Evolutionary conservation across 1,284 basidiomycete species (phyloP), one percentile per base, ranked within the genome.

Genomic region (Xerocomus cyaneibrunnescens): DNA sequence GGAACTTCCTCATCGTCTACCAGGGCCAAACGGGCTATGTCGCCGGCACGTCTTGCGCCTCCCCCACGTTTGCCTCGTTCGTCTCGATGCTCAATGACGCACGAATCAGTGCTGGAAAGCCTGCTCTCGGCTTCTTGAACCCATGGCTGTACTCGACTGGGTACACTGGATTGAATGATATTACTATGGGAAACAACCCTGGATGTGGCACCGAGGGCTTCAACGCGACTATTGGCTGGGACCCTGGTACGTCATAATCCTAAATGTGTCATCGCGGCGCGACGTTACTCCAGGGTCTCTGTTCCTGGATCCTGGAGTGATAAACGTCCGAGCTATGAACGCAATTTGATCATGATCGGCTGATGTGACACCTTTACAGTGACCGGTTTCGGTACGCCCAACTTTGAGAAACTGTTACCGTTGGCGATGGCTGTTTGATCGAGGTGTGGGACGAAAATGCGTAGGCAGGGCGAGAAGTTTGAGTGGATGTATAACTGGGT

Each of bases 51-150:
- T 83, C 80, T 2, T 80, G 79, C 5, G 3, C 61, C 5, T 2
- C 53, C 5, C 61, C 64, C 3, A 45, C 59, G 0, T 62, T 66
- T 42, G 53, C 64, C 0, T 48, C 59, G 9, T 45, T 87, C 45
- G 64, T 87, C 3, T 72, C 81, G 1, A 73, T 85, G 55, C 68
- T 87, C 50, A 87, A 87, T 59, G 84, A 87, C 57, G 79, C 75
- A 2, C 74, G 78, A n/a, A 60, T 80, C 17, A 66, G 63, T 7
- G 62, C 67, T 3, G 73, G 76, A 0, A 74, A 74, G 55, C 54
- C 69, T 13, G 47, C 78, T 13, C 69, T 84, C 7, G 83, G 83
- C 0, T 85, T 84, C 67, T 69, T 85, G 50, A 85, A 86, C 61
- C 83, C 81, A 5, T 73, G 80, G 54, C 36, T 85, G 19, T 85